A percentile compares a stretch with the other conserved stretches of the same genome.
phyloP scores from a whole-genome alignment of 805 yeast species.

The Candida jianshihensis region DNA sequence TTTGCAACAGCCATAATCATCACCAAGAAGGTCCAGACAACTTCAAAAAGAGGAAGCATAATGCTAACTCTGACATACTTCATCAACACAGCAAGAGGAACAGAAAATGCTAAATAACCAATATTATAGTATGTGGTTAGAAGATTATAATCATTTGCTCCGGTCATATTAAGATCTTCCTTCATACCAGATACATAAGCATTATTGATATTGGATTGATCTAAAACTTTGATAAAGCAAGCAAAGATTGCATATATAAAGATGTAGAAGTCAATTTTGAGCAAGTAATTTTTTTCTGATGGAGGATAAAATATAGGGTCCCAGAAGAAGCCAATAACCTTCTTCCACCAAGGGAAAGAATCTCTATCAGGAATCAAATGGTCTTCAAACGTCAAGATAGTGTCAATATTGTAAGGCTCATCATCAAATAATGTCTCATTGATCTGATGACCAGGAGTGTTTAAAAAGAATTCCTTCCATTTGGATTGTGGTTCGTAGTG shows the following conservation, averaged over 20 bases:
- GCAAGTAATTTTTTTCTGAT: conserved; percentile 4
- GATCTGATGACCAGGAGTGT: neutral
- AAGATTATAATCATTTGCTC: conserved; percentile 42
- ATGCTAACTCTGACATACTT: conserved; percentile 4
- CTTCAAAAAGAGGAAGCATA: conserved; percentile 3
- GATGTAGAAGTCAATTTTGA: conserved; percentile 7
- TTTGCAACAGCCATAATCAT: conserved; percentile 2
- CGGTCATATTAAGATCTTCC: conserved; percentile 47
- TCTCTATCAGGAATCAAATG: neutral
- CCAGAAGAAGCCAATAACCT: neutral
- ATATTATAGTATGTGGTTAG: conserved; percentile 3
- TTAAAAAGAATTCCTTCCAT: neutral
- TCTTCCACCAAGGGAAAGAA: neutral
- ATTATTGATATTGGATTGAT: conserved; percentile 50
- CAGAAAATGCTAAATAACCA: conserved; percentile 2
- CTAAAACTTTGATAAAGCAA: conserved; percentile 42
- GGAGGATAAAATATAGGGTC: conserved; percentile 3
- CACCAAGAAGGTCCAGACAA: conserved; percentile 3
- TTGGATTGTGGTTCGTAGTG: conserved; percentile 36
- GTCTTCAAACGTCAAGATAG: neutral
- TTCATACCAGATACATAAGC: conserved; percentile 64
- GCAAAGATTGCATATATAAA: conserved; percentile 12
- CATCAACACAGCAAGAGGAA: conserved; percentile 1
- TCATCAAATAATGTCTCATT: neutral
- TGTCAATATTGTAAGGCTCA: conserved; percentile 1